Evolutionary conservation across 257 asterid species (phyloP), one percentile per base, ranked within the genome.

Genomic region (Leonotis leonurus): DNA sequence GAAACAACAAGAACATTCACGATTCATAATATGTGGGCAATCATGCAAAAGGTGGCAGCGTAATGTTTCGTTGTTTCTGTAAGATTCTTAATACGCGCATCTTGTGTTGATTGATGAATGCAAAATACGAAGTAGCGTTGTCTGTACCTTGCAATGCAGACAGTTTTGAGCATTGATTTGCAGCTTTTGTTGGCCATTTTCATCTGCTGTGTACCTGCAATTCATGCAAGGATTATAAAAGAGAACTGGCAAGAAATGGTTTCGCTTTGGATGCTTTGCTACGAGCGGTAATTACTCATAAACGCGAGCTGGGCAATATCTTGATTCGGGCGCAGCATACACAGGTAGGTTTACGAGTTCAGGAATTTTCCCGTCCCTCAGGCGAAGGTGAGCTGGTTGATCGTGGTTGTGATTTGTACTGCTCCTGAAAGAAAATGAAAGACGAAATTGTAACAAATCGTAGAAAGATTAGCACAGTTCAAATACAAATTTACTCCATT

Each of bases 291-390:
- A 82, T 69, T 78, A 92, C 99, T 92, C 97, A 33, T 92, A 92
- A 68, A 92, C 99, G 32, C 84, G 93, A 4, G 99, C 99, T 0
- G 99, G 99, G 68, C 99, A 92, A 70, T 89, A 92, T 85, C 97
- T 78, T 55, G 97, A 70, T 63, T 92, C 99, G 18, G 94, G 95
- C 70, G 89, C 97, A 70, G 87, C 97, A 70, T 83, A 89, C 48
- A 57, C 43, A 0, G 95, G 94, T 64, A 92, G 66, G 77, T 92
- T 92, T 7, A 89, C 81, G 25, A 59, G 75, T 68, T 85, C 89
- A 26, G 99, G 96, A 51, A 76, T 56, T 41, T 75, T 79, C 37
- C 89, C 81, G 73, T 92, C 91, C 71, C 30, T 82, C 80, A 92
- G 54, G 55, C 68, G 87, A 77, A 92, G 99, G 74, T 92, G 99